phyloP scores from a whole-genome alignment of 1,284 basidiomycete genomes.

The Heterobasidion annosum region DNA sequence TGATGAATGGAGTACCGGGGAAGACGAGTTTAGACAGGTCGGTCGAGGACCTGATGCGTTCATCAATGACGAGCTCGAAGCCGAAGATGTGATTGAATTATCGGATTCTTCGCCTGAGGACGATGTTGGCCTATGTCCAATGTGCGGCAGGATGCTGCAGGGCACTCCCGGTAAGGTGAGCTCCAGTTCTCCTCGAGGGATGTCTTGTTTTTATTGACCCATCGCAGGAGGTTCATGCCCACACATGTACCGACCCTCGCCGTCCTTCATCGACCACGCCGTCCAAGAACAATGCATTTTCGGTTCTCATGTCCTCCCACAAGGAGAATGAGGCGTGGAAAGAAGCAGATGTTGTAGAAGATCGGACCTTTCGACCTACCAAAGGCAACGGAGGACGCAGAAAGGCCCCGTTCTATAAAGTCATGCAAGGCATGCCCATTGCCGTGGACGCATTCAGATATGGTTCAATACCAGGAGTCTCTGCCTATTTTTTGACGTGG shows the following conservation, averaged over 20 bases:
- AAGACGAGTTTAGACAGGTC: constrained; percentile 41
- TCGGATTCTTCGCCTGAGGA: constrained; percentile 13
- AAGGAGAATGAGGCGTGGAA: constrained; percentile 81
- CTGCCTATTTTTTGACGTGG: constrained; percentile 84
- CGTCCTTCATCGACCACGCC: too few species aligned
- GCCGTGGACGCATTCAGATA: constrained; percentile 95
- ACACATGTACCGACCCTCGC: constrained; percentile 13
- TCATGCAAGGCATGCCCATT: constrained; percentile 96
- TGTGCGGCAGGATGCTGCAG: constrained; percentile 25
- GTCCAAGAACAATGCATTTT: constrained; percentile 43
- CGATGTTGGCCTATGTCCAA: constrained; percentile 24
- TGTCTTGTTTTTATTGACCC: not conserved
- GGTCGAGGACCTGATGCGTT: constrained; percentile 17
- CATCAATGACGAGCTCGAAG: constrained; percentile 14
- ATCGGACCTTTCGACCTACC: constrained; percentile 34
- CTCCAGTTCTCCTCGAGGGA: not conserved
- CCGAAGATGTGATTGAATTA: constrained; percentile 15
- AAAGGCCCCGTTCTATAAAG: constrained; percentile 90
- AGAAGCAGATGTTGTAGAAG: constrained; percentile 55
- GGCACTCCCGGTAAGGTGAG: constrained; percentile 22
- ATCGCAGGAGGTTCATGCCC: constrained; percentile 32
- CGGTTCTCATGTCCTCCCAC: constrained; percentile 74
- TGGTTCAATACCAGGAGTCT: constrained; percentile 81
- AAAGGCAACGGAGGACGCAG: constrained; percentile 51
- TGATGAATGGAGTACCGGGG: constrained; percentile 50